Conservation (phyloP, 2,329 filamentous ascomycete genomes). For the Chrysoporthe cubensis region DNA sequence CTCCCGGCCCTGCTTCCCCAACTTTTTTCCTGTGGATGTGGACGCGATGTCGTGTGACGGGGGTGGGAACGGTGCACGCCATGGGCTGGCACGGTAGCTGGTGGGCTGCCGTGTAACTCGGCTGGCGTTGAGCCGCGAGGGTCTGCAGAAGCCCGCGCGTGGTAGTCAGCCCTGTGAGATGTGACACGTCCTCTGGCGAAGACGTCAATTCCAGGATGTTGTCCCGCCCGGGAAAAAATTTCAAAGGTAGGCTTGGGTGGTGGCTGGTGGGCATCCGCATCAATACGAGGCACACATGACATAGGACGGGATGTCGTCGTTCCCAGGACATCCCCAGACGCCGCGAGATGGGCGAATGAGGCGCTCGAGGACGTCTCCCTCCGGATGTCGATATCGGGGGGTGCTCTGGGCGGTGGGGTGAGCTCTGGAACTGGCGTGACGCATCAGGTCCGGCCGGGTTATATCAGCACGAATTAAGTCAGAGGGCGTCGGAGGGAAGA, state of each 20-base stretch:
- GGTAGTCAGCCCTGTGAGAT: slow-evolving; percentile 22
- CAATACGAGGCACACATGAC: slow-evolving; percentile 26
- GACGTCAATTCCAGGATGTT: background rate
- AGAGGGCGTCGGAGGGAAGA: too few species aligned
- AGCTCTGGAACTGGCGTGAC: background rate
- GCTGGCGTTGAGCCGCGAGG: slow-evolving; percentile 11
- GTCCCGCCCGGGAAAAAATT: background rate
- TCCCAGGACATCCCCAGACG: background rate
- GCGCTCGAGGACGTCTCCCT: background rate
- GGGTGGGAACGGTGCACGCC: background rate
- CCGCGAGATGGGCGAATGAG: background rate
- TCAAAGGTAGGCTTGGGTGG: background rate
- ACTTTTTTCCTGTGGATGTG: background rate
- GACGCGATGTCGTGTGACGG: background rate
- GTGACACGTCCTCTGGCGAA: slow-evolving; percentile 19
- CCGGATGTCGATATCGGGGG: background rate
- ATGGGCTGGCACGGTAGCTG: background rate
- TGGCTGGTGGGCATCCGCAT: slow-evolving; percentile 16
- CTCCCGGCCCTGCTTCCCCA: background rate
- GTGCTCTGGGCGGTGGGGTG: background rate
- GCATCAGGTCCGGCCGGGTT: background rate
- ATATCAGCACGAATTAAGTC: background rate
- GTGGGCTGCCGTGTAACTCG: slow-evolving; percentile 18
- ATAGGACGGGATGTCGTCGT: background rate
- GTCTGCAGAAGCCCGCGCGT: background rate